These are phyloP conservation scores for Colletotrichum costaricense DNA, from an alignment of 2,329 filamentous ascomycete genomes.

Conservation along the genomic window DNA sequence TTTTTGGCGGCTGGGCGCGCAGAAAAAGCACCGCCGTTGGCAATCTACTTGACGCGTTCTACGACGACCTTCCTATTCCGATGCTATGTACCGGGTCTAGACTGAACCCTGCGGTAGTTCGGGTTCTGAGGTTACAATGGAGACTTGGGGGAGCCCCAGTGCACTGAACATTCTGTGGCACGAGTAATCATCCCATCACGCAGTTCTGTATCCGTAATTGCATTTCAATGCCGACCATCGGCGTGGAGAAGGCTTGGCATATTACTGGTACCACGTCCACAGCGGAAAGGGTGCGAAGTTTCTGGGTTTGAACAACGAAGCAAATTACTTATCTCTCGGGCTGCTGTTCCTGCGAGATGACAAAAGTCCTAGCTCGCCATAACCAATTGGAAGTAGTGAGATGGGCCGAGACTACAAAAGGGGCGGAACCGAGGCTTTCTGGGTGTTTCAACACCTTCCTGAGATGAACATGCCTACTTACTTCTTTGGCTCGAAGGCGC, in stretches of 20 bases:
- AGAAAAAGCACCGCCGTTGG: neutral
- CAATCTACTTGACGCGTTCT: neutral
- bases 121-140: neutral
- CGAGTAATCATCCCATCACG: neutral
- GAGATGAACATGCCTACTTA: neutral
- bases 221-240: neutral
- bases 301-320: too few relatives aligned
- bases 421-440: neutral
- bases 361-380: too few relatives aligned
- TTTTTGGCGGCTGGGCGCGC: slow-evolving; percentile 14
- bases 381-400: neutral
- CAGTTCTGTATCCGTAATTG: neutral
- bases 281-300: neutral
- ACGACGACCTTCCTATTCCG: slow-evolving; percentile 25
- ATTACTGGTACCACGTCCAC: too few relatives aligned
- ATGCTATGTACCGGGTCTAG: slow-evolving; percentile 20
- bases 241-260: neutral
- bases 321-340: neutral
- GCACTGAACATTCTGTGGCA: neutral
- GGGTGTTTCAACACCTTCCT: neutral
- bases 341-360: neutral
- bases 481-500: too few relatives aligned
- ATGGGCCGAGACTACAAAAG: too few relatives aligned
- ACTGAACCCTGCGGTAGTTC: neutral
- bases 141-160: neutral